Evolutionary conservation across 495 filamentous ascomycete species (phyloP).

Genomic region (Geoglossum glabrum): DNA sequence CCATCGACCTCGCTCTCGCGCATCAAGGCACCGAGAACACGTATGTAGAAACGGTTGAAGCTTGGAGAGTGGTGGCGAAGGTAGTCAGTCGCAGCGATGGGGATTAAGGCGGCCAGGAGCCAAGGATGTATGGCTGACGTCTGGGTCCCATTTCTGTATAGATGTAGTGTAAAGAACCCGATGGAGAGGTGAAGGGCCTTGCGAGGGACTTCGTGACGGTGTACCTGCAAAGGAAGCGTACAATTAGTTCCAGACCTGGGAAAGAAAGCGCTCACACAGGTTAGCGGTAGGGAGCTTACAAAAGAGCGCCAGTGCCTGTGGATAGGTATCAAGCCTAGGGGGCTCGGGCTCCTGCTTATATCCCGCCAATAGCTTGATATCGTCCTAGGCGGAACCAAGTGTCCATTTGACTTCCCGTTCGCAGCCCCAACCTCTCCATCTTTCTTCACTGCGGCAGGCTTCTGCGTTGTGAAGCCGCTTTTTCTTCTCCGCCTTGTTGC

Average conservation of each 20-base stretch:
- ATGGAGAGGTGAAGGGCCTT: conserved; percentile 80
- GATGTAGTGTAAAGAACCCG: conserved; percentile 70
- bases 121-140: conserved; percentile 57
- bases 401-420: conserved; percentile 30
- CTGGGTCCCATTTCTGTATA: conserved; percentile 62
- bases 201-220: conserved; percentile 58
- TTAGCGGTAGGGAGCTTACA: conserved; percentile 19
- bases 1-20: conserved; percentile 81
- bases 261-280: too few relatives aligned
- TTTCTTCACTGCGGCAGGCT: neutral
- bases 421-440: neutral
- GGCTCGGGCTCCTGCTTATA: conserved; percentile 72
- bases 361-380: conserved; percentile 44
- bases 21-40: conserved; percentile 73
- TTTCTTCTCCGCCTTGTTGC: conserved; percentile 2
- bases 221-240: conserved; percentile 20
- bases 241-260: neutral
- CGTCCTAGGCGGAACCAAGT: conserved; percentile 43
- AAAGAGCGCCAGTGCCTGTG: conserved; percentile 55
- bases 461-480: neutral
- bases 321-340: conserved; percentile 86
- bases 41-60: conserved; percentile 78
- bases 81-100: conserved; percentile 65
- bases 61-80: conserved; percentile 58
- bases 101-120: conserved; percentile 65